A percentile compares a stretch with the other conserved stretches of the same genome.
Evolutionary conservation across 2,329 filamentous ascomycete species (phyloP).

Genomic region (Dactylonectria macrodidyma): DNA sequence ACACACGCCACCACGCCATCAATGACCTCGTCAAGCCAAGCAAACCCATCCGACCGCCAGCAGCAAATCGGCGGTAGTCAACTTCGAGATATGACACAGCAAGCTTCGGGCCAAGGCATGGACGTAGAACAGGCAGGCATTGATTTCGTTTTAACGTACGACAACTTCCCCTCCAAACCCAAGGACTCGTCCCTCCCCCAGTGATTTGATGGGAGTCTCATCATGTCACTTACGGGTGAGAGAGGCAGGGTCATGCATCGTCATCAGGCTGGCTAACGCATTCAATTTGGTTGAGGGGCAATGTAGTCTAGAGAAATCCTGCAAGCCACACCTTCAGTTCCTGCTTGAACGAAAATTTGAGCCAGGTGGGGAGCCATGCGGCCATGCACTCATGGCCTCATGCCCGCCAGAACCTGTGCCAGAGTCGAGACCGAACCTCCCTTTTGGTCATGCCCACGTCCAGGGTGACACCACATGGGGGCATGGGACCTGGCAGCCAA

Average conservation of each 20-base stretch:
- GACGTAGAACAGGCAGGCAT: conserved; percentile 89
- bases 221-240: conserved; percentile 24
- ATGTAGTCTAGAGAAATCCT: conserved; percentile 89
- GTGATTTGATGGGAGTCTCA: conserved; percentile 52
- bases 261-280: conserved; percentile 60
- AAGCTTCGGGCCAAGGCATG: conserved; percentile 56
- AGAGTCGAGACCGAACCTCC: conserved; percentile 64
- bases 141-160: conserved; percentile 94
- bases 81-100: conserved; percentile 44
- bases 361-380: conserved; percentile 79
- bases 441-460: conserved; percentile 65
- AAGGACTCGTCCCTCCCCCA: conserved; percentile 75
- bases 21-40: conserved; percentile 51
- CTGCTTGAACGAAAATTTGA: conserved; percentile 74
- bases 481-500: conserved; percentile 85
- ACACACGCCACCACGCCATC: conserved; percentile 61
- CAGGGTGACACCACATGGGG: conserved; percentile 56
- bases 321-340: conserved; percentile 91
- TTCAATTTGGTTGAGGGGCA: conserved; percentile 54
- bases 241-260: conserved; percentile 7
- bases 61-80: conserved; percentile 52
- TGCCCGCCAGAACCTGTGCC: conserved; percentile 80
- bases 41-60: conserved; percentile 37
- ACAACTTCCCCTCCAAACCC: conserved; percentile 65
- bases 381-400: conserved; percentile 93